Base-by-base conservation (phyloP, 2,329 filamentous ascomycete species). In the Exophiala bonariae region DNA sequence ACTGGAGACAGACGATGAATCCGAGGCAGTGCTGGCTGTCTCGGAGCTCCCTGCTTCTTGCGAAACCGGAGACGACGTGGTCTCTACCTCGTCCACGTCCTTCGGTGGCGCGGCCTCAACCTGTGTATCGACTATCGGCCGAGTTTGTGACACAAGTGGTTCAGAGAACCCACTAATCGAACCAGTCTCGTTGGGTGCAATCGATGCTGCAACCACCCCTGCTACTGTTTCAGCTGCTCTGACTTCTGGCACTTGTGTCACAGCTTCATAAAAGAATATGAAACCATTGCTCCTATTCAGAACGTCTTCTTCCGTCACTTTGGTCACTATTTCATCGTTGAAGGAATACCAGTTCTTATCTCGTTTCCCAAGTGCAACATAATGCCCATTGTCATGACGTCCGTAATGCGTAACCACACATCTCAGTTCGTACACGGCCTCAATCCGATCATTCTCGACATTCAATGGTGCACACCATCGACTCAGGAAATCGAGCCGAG, bases 211-310 rank as follows among this genome's bases (percentile, higher is more conserved):
- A 11, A 26, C 23, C 6, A 11, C 23, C 23, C 23, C 23, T 26
- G 23, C 32, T n/a, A 7, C 6, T 18, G 32, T 34, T 34, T 7
- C 32, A 34, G 13, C 32, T 34, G 8, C 32, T 6, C 32, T n/a
- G 32, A 7, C 6, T 4, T 37, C 35, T 37, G 35, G 18, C 17
- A 37, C 13, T 34, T 34, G 28, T 43, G 40, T 16, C 28, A 86
- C 72, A 37, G 80, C 81, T 64, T 99, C 92, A 65, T 97, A 99
- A 66, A 97, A 97, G 1, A 97, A 78, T 92, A 99, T 97, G 63
- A 97, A 97, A 0, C 91, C 92, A 2, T 89, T 89, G 0, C 83
- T 83, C 58, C 95, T 85, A 2, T 76, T 77, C 41, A 93, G 71
- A 0, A 95, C 87, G 20, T 79, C 78, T 9, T 84, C 77, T 63